Base-by-base conservation (phyloP, 2,329 filamentous ascomycete genomes). In the Aspergillus pseudoviridinutans region DNA sequence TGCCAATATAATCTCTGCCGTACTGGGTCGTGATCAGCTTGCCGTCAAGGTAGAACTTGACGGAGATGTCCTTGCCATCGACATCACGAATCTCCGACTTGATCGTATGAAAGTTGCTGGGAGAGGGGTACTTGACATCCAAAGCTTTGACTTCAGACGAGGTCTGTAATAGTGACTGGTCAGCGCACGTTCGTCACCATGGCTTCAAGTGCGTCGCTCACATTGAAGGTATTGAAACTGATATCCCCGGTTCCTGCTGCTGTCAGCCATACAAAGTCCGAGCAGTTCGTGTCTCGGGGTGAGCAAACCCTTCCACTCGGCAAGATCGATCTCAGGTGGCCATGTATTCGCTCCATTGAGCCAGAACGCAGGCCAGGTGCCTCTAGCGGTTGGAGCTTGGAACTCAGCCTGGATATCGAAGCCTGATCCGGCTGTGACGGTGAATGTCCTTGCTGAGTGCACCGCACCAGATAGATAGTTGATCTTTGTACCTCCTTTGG, bases 291-390 rank as follows among this genome's bases (percentile, higher is more conserved):
- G 29, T 14, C 20, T 8, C 24, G 25, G 44, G 35, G 27, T 22
- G 35, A 38, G 3, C 20, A 35, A 28, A 56, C 83, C 83, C 66
- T 85, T 85, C 83, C 83, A 85, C 68, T 85, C 83, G 1, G 82
- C 82, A 70, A 85, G 76, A 65, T 85, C 83, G 55, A 85, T 79
- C 76, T 85, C 83, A 0, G 83, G 83, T 17, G 82, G 83, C 83
- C 83, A 85, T 0, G 77, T 74, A 49, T 81, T 66, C 0, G 81
- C 81, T 0, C 75, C 81, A 1, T 81, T 84, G 14, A 85, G 69
- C 83, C 82, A 85, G 63, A 85, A 85, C 0, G 83, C 83, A 0
- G 83, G 82, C 83, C 83, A 85, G 0, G 81, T 83, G 6, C 80
- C 77, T 58, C 73, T 62, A 5, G 63, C 64, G 0, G 69, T 69